These are phyloP conservation scores for Aurinia saxatilis DNA, from an alignment of 345 rosid genomes.

Conservation along the genomic window DNA sequence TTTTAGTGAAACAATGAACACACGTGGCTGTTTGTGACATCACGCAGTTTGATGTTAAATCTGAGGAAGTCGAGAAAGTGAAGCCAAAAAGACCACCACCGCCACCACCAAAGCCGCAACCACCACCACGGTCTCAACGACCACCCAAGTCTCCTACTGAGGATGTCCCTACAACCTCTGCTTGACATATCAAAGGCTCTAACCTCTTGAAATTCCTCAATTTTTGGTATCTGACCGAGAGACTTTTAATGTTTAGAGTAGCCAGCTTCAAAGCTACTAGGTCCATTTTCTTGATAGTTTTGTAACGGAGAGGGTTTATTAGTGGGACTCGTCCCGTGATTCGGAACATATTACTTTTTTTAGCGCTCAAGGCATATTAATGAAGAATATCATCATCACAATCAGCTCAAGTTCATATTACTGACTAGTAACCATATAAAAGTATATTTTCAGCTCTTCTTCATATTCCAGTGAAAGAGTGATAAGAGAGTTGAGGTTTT, in stretches of 20 bases:
- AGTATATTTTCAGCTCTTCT: too few species aligned
- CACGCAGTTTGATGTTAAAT: slow-evolving; percentile 54
- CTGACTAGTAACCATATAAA: too few species aligned
- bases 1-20: not conserved
- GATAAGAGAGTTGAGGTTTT: too few species aligned
- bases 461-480: too few species aligned
- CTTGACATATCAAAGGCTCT: slow-evolving; percentile 36
- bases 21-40: not conserved
- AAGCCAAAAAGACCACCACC: slow-evolving; percentile 70
- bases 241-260: slow-evolving; percentile 18
- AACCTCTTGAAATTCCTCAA: slow-evolving; percentile 18
- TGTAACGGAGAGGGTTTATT: not conserved
- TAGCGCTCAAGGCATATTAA: not conserved
- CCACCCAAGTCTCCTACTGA: slow-evolving; percentile 31
- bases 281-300: not conserved
- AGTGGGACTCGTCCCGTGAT: slow-evolving; percentile 12
- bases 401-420: too few species aligned
- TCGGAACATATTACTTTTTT: not conserved
- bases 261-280: not conserved
- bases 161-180: slow-evolving; percentile 70
- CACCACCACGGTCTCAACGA: slow-evolving; percentile 20
- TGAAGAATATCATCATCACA: too few species aligned
- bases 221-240: slow-evolving; percentile 3
- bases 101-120: slow-evolving; percentile 43
- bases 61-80: slow-evolving; percentile 40